Base-by-base conservation (phyloP, 2,329 filamentous ascomycete species). In the Hymenoscyphus albidus region DNA sequence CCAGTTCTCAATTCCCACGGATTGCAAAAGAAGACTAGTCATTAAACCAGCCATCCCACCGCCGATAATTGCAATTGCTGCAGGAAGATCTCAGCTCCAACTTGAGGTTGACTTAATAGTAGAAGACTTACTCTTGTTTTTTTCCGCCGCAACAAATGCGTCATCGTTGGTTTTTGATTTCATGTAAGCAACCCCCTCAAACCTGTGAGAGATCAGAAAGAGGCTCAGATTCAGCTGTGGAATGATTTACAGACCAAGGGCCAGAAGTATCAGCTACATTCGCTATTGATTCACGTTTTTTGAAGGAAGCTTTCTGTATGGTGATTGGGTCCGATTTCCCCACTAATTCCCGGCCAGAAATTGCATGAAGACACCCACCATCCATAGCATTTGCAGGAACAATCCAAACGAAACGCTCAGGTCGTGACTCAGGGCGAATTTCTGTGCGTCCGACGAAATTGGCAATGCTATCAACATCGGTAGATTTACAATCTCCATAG, bases 31-130 rank as follows among this genome's bases (percentile, higher is more conserved):
- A 82, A 67, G 40, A 65, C 69, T 71, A 61, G 66, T 88, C 81
- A 89, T 85, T 58, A 90, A 74, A 0, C 87, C 87, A 1, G 84
- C 79, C 82, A 89, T 88, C 6, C 87, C 87, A 13, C 82, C 87
- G 16, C 88, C 88, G 4, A 89, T 77, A 58, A 90, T 89, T 61
- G 81, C 87, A 66, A 90, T 62, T 14, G 60, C 60, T 62, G 14
- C 7, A 32, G 55, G 32, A 56, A 31, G n/a, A 31, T 55, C 56
- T 35, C 16, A 55, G 10, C 31, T 10, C 22, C 22, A 14, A n/a
- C 7, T 57, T 38, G 16, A 32, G 32, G 13, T 35, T 57, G 12
- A 16, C 18, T 35, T 12, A n/a, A 27, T 9, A 12, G 32, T 1
- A 22, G 4, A 27, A n/a, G 16, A 62, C 48, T 40, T 80, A 57